Evolutionary conservation across 805 yeast genomes (phyloP).

Genomic region (Candida awuae): DNA sequence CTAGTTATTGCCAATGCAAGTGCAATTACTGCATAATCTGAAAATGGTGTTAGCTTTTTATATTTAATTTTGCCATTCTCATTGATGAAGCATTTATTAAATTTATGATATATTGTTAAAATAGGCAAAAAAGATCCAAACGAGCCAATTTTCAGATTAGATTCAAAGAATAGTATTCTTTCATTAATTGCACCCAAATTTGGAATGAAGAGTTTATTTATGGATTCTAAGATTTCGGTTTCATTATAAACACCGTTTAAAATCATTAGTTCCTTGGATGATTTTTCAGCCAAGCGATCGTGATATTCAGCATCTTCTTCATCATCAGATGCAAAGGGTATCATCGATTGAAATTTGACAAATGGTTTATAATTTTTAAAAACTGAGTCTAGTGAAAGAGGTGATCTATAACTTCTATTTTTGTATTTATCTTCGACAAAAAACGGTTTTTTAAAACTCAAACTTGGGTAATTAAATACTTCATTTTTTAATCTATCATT

Average conservation of each 20-base stretch:
- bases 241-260: not conserved
- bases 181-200: constrained; percentile 19
- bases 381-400: constrained; percentile 1
- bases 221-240: constrained; percentile 4
- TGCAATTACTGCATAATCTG: constrained; percentile 14
- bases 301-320: not conserved
- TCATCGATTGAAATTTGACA: constrained; percentile 3
- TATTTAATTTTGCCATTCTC: constrained; percentile 8
- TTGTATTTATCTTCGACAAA: not conserved
- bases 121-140: constrained; percentile 13
- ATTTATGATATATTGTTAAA: constrained; percentile 3
- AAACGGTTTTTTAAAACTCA: constrained; percentile 4
- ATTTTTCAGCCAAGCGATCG: too few species aligned
- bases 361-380: constrained; percentile 3
- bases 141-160: constrained; percentile 12
- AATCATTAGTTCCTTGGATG: not conserved
- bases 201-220: constrained; percentile 8
- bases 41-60: constrained; percentile 8
- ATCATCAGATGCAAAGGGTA: not conserved
- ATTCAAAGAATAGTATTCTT: constrained; percentile 15
- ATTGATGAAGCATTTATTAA: constrained; percentile 11
- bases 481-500: not conserved
- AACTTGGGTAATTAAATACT: constrained; percentile 2
- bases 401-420: not conserved
- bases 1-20: constrained; percentile 14